Evolutionary conservation across 495 filamentous ascomycete genomes (phyloP).

Genomic region (Penicillium egyptiacum): DNA sequence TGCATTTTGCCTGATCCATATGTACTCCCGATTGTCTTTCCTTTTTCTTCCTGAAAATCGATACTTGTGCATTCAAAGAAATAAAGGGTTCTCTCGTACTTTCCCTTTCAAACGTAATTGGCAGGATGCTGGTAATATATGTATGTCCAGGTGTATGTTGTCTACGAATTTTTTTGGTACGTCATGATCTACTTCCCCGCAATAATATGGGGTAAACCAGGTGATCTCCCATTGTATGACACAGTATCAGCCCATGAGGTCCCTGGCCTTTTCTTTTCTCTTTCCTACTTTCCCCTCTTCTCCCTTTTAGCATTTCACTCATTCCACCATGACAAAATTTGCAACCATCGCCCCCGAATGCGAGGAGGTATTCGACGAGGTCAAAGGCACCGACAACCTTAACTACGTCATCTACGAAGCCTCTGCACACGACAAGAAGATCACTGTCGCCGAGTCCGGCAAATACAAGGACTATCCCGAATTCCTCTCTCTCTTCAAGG

Average conservation of each 20-base stretch:
- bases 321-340: slow-evolving; percentile 18
- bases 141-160: no score
- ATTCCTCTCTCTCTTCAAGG: slow-evolving; percentile 19
- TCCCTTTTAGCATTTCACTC: background rate
- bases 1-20: no score
- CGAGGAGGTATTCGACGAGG: slow-evolving; percentile 21
- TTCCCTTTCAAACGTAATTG: no score
- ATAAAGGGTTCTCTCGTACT: no score
- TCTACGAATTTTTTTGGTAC: background rate
- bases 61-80: no score
- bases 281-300: background rate
- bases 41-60: no score
- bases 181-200: slow-evolving; percentile 6
- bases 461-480: slow-evolving; percentile 23
- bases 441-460: slow-evolving; percentile 22
- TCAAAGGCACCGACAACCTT: slow-evolving; percentile 24
- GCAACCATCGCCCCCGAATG: slow-evolving; percentile 26
- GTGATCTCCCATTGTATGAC: background rate
- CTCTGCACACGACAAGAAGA: slow-evolving; percentile 27
- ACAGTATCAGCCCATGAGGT: background rate
- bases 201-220: slow-evolving; percentile 8
- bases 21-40: no score
- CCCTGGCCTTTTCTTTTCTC: background rate
- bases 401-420: slow-evolving; percentile 25
- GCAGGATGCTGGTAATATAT: no score